Conservation (phyloP, 139 green algal species). For the Picochlorum sp. region DNA sequence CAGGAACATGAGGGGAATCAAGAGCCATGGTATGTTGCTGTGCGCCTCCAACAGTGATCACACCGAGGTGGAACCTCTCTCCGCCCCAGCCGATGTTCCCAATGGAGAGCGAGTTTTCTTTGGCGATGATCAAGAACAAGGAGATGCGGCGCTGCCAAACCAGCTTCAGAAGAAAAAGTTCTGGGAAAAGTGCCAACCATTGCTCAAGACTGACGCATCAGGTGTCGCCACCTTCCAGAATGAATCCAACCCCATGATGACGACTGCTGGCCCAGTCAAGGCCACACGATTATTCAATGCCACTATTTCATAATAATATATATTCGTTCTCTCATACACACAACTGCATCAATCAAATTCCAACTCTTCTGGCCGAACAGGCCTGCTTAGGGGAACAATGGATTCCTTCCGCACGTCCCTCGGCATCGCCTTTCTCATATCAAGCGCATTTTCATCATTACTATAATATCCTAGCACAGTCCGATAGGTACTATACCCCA, state of each 20-base stretch:
- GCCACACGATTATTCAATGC: constrained; percentile 35
- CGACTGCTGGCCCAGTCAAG: constrained; percentile 45
- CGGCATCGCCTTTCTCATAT: constrained; percentile 85
- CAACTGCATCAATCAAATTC: constrained; percentile 59
- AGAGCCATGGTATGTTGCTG: constrained; percentile 81
- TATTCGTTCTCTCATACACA: no score
- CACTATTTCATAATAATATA: constrained; percentile 44
- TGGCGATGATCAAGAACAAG: constrained; percentile 24
- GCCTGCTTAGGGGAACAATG: constrained; percentile 59
- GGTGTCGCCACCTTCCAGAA: constrained; percentile 44
- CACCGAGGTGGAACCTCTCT: constrained; percentile 68
- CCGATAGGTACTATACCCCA: constrained; percentile 90
- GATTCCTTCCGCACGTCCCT: constrained; percentile 69
- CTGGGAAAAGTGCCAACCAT: constrained; percentile 63
- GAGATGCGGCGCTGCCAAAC: constrained; percentile 29
- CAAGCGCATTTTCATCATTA: constrained; percentile 86
- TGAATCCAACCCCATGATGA: constrained; percentile 40
- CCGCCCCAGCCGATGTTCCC: constrained; percentile 57
- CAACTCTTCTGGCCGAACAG: constrained; percentile 73
- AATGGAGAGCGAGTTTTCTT: constrained; percentile 69
- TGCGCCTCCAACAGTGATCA: constrained; percentile 77
- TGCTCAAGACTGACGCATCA: constrained; percentile 41
- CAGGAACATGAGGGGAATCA: constrained; percentile 87
- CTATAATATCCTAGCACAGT: constrained; percentile 84
- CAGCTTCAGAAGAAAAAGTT: constrained; percentile 81